These are phyloP conservation scores for Phoma herbarum DNA, from an alignment of 2,329 filamentous ascomycete species.

Conservation along the genomic window DNA sequence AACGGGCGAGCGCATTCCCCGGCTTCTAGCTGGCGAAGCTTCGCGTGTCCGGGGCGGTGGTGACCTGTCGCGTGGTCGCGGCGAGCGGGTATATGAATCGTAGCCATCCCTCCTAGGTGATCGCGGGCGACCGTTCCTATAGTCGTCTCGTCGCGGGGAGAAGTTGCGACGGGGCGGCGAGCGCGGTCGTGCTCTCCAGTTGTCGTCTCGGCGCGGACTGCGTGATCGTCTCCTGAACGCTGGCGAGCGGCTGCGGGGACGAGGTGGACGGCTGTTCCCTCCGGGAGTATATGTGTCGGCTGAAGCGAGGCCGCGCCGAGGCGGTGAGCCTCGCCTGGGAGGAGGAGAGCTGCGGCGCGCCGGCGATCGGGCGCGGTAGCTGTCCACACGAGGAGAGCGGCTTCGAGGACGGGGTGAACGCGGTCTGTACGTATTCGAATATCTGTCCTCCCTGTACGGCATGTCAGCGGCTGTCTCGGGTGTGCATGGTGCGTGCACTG, in stretches of 20 bases:
- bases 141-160: slow-evolving; percentile 51
- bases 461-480: slow-evolving; percentile 4
- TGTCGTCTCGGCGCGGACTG: slow-evolving; percentile 53
- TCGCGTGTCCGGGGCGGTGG: slow-evolving; percentile 56
- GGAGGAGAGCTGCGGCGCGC: slow-evolving; percentile 25
- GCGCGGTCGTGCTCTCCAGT: slow-evolving; percentile 56
- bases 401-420: slow-evolving; percentile 46
- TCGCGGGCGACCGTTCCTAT: slow-evolving; percentile 49
- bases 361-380: slow-evolving; percentile 50
- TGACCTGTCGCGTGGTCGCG: slow-evolving; percentile 55
- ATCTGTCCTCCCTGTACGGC: slow-evolving; percentile 45
- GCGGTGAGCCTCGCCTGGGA: slow-evolving; percentile 37
- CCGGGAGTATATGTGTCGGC: slow-evolving; percentile 54
- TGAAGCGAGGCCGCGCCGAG: slow-evolving; percentile 47
- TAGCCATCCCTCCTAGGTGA: slow-evolving; percentile 53
- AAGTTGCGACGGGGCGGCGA: slow-evolving; percentile 59
- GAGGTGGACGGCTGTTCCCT: slow-evolving; percentile 39
- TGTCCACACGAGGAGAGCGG: slow-evolving; percentile 47
- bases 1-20: slow-evolving; percentile 55
- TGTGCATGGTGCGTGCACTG: slow-evolving; percentile 17
- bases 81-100: slow-evolving; percentile 53
- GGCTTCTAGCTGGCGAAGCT: slow-evolving; percentile 57
- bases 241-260: slow-evolving; percentile 52
- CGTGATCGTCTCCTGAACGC: slow-evolving; percentile 51
- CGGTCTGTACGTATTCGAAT: slow-evolving; percentile 50